Evolutionary conservation across 306 rosid species (phyloP).

Genomic region (Rosa persica): DNA sequence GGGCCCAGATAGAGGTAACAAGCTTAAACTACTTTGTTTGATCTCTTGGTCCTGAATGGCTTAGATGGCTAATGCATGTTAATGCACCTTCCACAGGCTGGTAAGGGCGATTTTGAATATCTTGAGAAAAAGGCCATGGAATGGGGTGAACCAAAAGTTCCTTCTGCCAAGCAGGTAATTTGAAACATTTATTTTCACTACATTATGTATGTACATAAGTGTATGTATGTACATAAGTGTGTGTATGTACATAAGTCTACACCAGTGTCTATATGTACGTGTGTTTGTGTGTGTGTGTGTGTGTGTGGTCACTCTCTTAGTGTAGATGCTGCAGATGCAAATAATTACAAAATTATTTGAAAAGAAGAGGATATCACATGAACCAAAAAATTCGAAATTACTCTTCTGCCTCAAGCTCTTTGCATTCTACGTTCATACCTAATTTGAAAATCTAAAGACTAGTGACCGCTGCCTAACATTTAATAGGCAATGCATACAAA

Average conservation of each 20-base stretch:
- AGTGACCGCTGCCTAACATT: background rate
- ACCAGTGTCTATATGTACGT: background rate
- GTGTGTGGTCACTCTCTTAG: background rate
- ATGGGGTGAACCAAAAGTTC: constrained; percentile 89
- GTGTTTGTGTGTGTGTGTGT: background rate
- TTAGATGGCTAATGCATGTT: constrained; percentile 23
- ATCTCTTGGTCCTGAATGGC: constrained; percentile 14
- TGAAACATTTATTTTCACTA: background rate
- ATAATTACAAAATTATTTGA: background rate
- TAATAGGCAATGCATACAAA: background rate
- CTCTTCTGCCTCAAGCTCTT: background rate
- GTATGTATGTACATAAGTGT: background rate
- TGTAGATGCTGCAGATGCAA: background rate
- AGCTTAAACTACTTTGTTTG: background rate
- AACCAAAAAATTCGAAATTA: background rate
- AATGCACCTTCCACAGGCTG: constrained; percentile 56
- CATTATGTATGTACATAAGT: background rate
- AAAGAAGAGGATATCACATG: background rate
- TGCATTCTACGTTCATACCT: background rate
- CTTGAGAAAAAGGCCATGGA: constrained; percentile 83
- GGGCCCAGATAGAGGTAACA: constrained; percentile 72
- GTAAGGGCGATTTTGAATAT: constrained; percentile 84
- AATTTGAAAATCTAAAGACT: background rate
- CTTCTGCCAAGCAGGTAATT: constrained; percentile 93
- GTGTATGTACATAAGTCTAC: background rate